phyloP scores from a whole-genome alignment of 768 basidiomycete species.

The Lentinula lateritia region DNA sequence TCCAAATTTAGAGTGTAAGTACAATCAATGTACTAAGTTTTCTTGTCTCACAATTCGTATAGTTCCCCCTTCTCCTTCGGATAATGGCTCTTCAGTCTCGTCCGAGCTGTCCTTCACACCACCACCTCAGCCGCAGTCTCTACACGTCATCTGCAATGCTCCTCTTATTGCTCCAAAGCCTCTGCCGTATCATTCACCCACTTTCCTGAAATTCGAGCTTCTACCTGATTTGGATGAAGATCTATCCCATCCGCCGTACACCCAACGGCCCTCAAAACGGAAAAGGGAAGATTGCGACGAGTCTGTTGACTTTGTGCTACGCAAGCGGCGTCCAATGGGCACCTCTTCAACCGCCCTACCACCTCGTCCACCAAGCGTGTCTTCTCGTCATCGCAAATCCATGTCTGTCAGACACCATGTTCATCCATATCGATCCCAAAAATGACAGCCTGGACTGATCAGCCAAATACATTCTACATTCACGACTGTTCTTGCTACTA shows the following conservation, averaged over 20 bases:
- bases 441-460: background rate
- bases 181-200: conserved; percentile 64
- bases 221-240: conserved; percentile 65
- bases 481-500: background rate
- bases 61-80: conserved; percentile 43
- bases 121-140: conserved; percentile 19
- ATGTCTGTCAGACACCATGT: background rate
- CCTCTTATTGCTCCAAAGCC: conserved; percentile 67
- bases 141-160: conserved; percentile 57
- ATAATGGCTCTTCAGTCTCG: conserved; percentile 16
- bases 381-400: conserved; percentile 1
- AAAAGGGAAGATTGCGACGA: conserved; percentile 33
- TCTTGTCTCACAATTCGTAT: background rate
- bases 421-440: conserved; percentile 5
- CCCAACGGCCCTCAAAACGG: conserved; percentile 39
- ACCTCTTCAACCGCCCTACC: background rate
- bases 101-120: conserved; percentile 14
- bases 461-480: background rate
- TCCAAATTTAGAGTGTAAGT: conserved; percentile 22
- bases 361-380: conserved; percentile 1
- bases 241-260: conserved; percentile 66
- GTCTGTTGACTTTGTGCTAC: conserved; percentile 11
- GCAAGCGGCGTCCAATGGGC: conserved; percentile 13
- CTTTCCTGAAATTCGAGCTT: conserved; percentile 61
- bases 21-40: background rate